Base-by-base conservation (phyloP, 1,284 basidiomycete genomes). In the Melampsora abietis-canadensis region DNA sequence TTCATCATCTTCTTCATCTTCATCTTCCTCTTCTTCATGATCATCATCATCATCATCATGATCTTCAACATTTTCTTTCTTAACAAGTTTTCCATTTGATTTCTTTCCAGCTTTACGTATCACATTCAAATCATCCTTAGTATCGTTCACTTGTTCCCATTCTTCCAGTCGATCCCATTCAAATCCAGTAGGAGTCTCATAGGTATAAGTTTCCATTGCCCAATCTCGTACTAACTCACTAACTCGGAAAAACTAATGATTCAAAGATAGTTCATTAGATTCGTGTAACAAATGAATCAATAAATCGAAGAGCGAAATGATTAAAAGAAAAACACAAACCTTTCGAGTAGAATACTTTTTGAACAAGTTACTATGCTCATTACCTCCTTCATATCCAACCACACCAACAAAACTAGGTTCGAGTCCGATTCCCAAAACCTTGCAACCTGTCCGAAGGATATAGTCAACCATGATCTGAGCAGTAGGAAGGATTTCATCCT, bases 381-480 rank as follows among this genome's bases (percentile, higher is more conserved):
- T 66, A 21, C 70, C 70, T n/a, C 70, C 70, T 47, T 73, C 70
- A 30, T 65, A 73, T 24, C 63, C 40, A 31, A 63, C 63, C 19
- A 19, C 37, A n/a, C 48, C 48, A 19, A 73, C 46, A 34, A 73
- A 73, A 5, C 31, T 66, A 12, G 70, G 70, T 8, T 65, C 70
- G 5, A 73, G 48, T 17, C 63, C 63, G 48, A 65, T 66, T 21
- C 63, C 54, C 8, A 66, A 47, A 19, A 47, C 48, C 37, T 73
- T 73, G 31, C 70, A 73, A n/a, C 63, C 63, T 4, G 48, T 54
- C 80, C 90, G 88, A 70, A 95, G 85, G 76, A 95, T 85, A 82
- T 93, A 97, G 83, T 95, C 92, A 78, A 98, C 82, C 92, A 98
- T 97, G 78, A 94, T 80, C 82, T 92, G 94, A 0, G 93, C 95